These are phyloP conservation scores for Penicillium odoratum DNA, from an alignment of 495 filamentous ascomycete genomes.

Conservation along the genomic window DNA sequence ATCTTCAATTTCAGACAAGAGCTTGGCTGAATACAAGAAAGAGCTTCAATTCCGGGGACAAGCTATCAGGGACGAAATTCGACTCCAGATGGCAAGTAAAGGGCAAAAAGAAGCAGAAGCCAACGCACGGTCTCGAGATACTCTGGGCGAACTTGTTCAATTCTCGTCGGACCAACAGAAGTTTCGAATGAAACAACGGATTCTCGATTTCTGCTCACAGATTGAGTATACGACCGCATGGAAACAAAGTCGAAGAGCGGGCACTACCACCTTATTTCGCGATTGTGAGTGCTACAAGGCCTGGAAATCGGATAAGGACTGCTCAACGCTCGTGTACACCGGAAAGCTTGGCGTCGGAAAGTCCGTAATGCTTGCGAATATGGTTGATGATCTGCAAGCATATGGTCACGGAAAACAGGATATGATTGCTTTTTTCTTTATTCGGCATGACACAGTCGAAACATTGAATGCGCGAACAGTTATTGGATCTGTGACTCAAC, in stretches of 20 bases:
- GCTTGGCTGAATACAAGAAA: too few relatives aligned
- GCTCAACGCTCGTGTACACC: constrained; percentile 26
- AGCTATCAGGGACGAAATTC: too few relatives aligned
- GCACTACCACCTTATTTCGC: constrained; percentile 33
- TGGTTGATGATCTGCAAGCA: constrained; percentile 42
- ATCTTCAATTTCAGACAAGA: too few relatives aligned
- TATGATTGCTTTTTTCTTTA: constrained; percentile 45
- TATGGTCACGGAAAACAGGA: constrained; percentile 5
- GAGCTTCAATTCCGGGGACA: too few relatives aligned
- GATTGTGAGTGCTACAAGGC: constrained; percentile 27
- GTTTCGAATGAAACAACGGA: neutral
- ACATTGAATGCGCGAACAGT: constrained; percentile 40
- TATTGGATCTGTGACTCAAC: constrained; percentile 38
- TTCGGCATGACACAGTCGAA: constrained; percentile 36
- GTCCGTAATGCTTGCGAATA: constrained; percentile 42
- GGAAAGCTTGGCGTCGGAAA: constrained; percentile 47
- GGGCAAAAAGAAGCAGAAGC: too few relatives aligned
- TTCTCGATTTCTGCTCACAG: constrained; percentile 38
- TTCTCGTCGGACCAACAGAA: too few relatives aligned
- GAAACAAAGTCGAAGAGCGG: constrained; percentile 44
- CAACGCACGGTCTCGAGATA: too few relatives aligned
- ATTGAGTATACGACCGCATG: constrained; percentile 43
- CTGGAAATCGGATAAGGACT: constrained; percentile 28
- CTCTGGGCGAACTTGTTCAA: too few relatives aligned
- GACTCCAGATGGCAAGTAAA: too few relatives aligned